These are phyloP conservation scores for Udeniomyces megalosporus DNA, from an alignment of 768 basidiomycete genomes.

Conservation along the genomic window DNA sequence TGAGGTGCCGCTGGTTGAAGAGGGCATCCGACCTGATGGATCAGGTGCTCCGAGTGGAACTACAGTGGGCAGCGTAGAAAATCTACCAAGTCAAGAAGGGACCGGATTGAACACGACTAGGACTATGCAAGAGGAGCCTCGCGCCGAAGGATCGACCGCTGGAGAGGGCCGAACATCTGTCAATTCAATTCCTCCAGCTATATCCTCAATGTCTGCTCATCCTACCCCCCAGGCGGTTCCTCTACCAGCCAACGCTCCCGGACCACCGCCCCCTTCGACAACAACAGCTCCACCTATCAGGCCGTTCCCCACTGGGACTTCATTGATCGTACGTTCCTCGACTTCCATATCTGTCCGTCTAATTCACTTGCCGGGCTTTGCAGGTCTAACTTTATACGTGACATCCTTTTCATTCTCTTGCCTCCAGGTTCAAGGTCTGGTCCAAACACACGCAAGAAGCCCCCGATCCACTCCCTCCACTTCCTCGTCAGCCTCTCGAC, in stretches of 20 bases:
- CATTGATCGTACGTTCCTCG: neutral
- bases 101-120: too few relatives aligned
- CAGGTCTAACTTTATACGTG: neutral
- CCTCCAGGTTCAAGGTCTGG: constrained; percentile 17
- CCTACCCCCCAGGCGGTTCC: neutral
- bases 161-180: too few relatives aligned
- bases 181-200: too few relatives aligned
- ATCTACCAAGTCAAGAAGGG: too few relatives aligned
- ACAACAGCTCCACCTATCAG: neutral
- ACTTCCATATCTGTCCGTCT: neutral
- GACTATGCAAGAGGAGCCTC: too few relatives aligned
- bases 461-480: neutral
- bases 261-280: neutral
- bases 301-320: neutral
- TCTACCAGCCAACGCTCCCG: neutral
- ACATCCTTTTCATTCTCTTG: neutral
- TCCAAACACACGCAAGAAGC: neutral
- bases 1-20: neutral
- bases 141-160: too few relatives aligned
- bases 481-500: neutral
- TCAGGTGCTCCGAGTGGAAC: neutral
- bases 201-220: too few relatives aligned
- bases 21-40: neutral
- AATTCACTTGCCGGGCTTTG: neutral
- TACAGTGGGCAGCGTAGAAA: neutral